Conservation (phyloP, 2,329 filamentous ascomycete genomes). For the Spiromastix sp. region DNA sequence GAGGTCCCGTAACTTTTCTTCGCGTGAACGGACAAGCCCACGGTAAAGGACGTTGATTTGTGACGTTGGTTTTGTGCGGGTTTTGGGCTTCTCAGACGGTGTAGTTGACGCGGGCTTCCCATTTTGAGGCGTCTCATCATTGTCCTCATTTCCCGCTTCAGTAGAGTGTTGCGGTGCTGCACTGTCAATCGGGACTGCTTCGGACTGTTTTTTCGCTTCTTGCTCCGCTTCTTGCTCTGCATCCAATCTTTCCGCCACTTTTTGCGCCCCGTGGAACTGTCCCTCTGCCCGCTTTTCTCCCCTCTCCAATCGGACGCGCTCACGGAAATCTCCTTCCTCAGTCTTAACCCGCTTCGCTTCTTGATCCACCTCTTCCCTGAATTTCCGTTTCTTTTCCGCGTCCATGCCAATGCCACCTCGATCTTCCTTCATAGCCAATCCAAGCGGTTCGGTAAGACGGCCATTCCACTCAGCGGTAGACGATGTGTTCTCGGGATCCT, state of each 20-base stretch:
- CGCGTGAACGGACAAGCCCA: constrained; percentile 57
- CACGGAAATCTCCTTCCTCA: constrained; percentile 61
- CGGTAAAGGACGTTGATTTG: constrained; percentile 72
- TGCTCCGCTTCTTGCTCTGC: constrained; percentile 35
- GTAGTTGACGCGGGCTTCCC: background rate
- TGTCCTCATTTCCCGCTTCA: constrained; percentile 11
- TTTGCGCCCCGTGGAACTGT: constrained; percentile 67
- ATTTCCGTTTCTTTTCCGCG: constrained; percentile 69
- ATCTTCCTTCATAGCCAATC: constrained; percentile 65
- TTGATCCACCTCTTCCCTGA: constrained; percentile 50
- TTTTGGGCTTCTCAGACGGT: constrained; percentile 5
- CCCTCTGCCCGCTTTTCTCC: constrained; percentile 59
- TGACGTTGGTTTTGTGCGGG: constrained; percentile 45
- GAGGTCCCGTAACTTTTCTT: constrained; percentile 58
- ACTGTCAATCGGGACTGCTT: constrained; percentile 8
- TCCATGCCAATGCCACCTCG: constrained; percentile 77
- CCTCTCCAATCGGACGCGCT: constrained; percentile 58
- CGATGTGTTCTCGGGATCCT: constrained; percentile 21
- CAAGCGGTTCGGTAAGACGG: constrained; percentile 60
- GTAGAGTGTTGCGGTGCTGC: background rate
- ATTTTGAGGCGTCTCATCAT: constrained; percentile 7
- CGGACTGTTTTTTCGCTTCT: constrained; percentile 15
- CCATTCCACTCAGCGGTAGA: constrained; percentile 16
- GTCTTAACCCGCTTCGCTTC: constrained; percentile 51
- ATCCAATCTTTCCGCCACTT: constrained; percentile 68